A percentile compares a stretch with the other conserved stretches of the same genome.
Evolutionary conservation across 805 yeast genomes (phyloP).

Genomic region (Lipomyces yamanashiensis): DNA sequence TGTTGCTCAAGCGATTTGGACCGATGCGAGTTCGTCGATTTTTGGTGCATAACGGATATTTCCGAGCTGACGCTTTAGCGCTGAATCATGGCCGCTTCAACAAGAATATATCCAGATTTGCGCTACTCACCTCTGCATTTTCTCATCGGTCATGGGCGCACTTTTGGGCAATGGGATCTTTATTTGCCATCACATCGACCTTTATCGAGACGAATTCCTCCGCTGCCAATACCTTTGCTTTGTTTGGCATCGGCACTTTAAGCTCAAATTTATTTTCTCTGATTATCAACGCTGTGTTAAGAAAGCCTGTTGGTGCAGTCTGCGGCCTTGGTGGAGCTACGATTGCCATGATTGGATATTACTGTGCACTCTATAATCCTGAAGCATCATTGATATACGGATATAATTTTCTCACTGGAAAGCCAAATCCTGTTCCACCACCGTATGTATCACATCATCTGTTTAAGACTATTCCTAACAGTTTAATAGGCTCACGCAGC

Average conservation of each 20-base stretch:
- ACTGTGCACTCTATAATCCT: background rate
- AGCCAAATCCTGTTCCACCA: background rate
- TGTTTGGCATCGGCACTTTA: background rate
- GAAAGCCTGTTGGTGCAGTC: slow-evolving; percentile 6
- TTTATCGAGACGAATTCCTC: background rate
- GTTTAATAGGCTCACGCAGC: too few relatives aligned
- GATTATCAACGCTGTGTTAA: background rate
- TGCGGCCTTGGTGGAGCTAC: slow-evolving; percentile 13
- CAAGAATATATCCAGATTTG: background rate
- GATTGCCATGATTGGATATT: slow-evolving; percentile 2
- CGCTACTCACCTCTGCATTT: slow-evolving; percentile 9
- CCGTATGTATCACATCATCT: background rate
- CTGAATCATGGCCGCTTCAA: background rate
- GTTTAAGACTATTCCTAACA: too few relatives aligned
- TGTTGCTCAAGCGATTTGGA: background rate
- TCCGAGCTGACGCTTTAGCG: slow-evolving; percentile 1
- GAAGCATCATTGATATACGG: background rate
- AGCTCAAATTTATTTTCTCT: background rate
- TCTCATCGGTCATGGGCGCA: slow-evolving; percentile 6
- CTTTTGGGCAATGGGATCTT: background rate
- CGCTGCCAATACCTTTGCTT: background rate
- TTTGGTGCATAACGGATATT: background rate
- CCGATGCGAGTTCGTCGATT: background rate
- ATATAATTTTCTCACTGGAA: background rate
- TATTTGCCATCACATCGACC: slow-evolving; percentile 2